Percentiles rank a stretch among this genome's conserved stretches.
These are phyloP conservation scores for Rhynchospora tenuis DNA, from an alignment of 176 grass and related monocot species.

Conservation along the genomic window DNA sequence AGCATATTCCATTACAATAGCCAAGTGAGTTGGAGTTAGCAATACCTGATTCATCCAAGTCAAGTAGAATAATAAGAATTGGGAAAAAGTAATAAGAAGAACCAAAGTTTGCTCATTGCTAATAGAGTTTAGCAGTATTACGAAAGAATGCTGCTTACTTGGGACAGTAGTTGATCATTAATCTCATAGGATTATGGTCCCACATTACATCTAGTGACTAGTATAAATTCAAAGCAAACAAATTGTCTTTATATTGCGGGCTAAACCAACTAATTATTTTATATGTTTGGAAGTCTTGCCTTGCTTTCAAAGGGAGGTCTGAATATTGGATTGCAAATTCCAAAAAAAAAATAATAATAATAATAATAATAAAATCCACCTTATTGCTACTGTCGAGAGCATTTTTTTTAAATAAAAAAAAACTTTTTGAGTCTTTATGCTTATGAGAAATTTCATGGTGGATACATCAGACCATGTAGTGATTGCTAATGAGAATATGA, in stretches of 20 bases:
- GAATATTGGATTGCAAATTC: not conserved
- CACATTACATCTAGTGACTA: not conserved
- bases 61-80: not conserved
- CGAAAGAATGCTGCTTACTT: too few relatives aligned
- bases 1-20: slow-evolving; percentile 98
- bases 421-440: too few relatives aligned
- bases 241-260: not conserved
- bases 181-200: not conserved
- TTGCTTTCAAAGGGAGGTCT: not conserved
- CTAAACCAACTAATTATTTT: not conserved
- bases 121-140: too few relatives aligned
- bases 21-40: slow-evolving; percentile 73
- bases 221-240: not conserved
- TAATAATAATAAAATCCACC: too few relatives aligned
- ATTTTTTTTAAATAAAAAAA: too few relatives aligned
- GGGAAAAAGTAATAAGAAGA: not conserved
- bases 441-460: not conserved
- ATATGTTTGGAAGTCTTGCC: not conserved
- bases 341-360: too few relatives aligned
- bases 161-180: not conserved
- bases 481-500: too few relatives aligned
- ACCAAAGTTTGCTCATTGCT: not conserved
- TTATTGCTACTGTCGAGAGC: too few relatives aligned
- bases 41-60: slow-evolving; percentile 41
- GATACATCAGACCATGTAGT: not conserved